Conservation (phyloP, 257 asterid genomes). For the Solanum neorickii region DNA sequence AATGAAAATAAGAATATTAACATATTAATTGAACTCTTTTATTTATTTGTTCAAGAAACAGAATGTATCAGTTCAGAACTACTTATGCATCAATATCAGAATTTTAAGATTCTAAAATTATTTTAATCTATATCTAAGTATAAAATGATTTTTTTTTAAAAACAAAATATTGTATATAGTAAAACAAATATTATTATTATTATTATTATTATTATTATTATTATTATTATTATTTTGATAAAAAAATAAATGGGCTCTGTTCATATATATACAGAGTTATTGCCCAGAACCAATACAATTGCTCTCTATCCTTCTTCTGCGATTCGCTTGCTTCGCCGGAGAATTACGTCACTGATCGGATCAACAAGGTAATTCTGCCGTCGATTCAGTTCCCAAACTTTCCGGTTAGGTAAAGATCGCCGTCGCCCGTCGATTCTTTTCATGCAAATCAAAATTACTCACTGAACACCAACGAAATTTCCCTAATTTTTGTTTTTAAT, state of each 20-base stretch:
- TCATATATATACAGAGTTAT: not conserved
- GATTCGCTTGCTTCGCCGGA: slow-evolving; percentile 17
- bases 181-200: no score
- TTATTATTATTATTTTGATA: not conserved
- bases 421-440: not conserved
- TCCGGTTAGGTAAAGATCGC: slow-evolving; percentile 25
- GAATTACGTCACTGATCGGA: slow-evolving; percentile 12
- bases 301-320: not conserved
- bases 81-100: not conserved
- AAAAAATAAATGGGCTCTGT: not conserved
- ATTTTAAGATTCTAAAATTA: not conserved
- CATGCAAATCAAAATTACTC: slow-evolving; percentile 2
- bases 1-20: not conserved
- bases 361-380: not conserved
- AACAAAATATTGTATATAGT: not conserved
- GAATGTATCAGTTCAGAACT: not conserved
- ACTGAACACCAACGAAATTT: not conserved
- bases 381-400: slow-evolving; percentile 9
- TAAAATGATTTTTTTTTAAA: no score
- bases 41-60: not conserved
- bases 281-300: slow-evolving; percentile 14
- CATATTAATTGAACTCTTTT: not conserved
- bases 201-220: no score
- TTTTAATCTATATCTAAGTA: no score
- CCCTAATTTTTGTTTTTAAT: not conserved